Evolutionary conservation across 768 basidiomycete species (phyloP).

Genomic region (Leucocoprinus leucothites): DNA sequence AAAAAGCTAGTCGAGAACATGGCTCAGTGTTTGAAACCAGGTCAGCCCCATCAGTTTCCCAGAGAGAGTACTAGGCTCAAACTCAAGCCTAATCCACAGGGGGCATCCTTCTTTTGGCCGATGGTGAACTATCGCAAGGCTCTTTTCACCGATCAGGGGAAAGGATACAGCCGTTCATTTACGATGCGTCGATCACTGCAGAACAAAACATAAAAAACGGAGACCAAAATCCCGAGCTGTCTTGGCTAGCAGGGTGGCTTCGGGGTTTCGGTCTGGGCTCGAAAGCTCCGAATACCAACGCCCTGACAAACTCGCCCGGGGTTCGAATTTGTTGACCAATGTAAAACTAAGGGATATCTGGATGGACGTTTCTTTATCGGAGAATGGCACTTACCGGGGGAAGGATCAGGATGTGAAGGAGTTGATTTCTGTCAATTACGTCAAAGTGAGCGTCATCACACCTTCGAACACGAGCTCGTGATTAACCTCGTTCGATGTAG

Average conservation of each 20-base stretch:
- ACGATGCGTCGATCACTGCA: background rate
- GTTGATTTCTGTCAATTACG: background rate
- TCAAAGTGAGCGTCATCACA: background rate
- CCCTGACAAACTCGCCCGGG: background rate
- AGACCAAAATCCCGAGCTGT: background rate
- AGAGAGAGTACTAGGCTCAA: too few species aligned
- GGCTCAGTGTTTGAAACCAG: background rate
- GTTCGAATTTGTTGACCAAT: background rate
- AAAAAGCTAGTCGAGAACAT: background rate
- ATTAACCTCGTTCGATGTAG: background rate
- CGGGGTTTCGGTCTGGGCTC: background rate
- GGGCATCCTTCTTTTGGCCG: background rate
- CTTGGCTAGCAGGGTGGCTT: conserved; percentile 3
- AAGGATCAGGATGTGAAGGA: background rate
- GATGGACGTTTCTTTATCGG: conserved; percentile 6
- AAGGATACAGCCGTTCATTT: background rate
- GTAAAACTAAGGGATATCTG: background rate
- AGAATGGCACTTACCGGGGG: background rate
- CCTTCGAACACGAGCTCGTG: background rate
- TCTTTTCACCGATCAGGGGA: background rate
- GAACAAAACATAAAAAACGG: background rate
- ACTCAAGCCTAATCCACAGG: background rate
- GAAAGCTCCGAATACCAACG: background rate
- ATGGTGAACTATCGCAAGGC: conserved; percentile 1
- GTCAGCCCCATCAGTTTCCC: background rate